Evolutionary conservation across 179 eudicot genomes (phyloP), one percentile per base, ranked within the genome.

Genomic region (Beta lomatogona): DNA sequence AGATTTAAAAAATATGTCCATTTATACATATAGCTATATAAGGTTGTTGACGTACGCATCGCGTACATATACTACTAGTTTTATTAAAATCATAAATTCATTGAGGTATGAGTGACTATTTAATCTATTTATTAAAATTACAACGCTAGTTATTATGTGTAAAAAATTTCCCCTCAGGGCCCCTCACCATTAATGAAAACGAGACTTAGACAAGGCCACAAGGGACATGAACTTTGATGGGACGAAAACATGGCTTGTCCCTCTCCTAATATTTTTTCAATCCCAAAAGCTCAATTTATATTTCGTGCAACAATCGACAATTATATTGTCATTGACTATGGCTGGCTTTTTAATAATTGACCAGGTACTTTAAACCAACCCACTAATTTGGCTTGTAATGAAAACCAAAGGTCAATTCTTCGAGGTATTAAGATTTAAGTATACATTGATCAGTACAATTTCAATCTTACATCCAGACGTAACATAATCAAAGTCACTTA

Each of bases 401-500:
- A 52, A 77, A 77, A 52, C 69, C 69, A 3, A 64, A 52, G 61
- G 63, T 77, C 73, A 77, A 77, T 64, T 28, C 36, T 31, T n/a
- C 15, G 78, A 59, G 31, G 14, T 64, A 64, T 64, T 64, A 57
- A 16, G 6, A 57, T 16, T 48, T 57, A 57, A 15, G 61, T 13
- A 57, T 57, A 48, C 9, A 0, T 1, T 48, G 9, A 48, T 10
- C 15, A 57, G 4, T 57, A 57, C 21, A 16, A 36, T 36, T 36
- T 36, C 41, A 36, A 36, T 36, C 41, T 36, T 16, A 4, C 61
- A 15, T 5, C 61, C 5, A 57, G 12, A 2, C 41, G 3, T 36
- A 36, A 36, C 41, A 36, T 36, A 36, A 1, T 36, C 2, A 36
- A 36, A 2, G 3, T 0, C 41, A 36, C 41, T 36, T 36, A 36